Percentiles rank a stretch among this genome's conserved stretches.
Conservation (phyloP, 805 yeast genomes). For the Barnettozyma siamensis region DNA sequence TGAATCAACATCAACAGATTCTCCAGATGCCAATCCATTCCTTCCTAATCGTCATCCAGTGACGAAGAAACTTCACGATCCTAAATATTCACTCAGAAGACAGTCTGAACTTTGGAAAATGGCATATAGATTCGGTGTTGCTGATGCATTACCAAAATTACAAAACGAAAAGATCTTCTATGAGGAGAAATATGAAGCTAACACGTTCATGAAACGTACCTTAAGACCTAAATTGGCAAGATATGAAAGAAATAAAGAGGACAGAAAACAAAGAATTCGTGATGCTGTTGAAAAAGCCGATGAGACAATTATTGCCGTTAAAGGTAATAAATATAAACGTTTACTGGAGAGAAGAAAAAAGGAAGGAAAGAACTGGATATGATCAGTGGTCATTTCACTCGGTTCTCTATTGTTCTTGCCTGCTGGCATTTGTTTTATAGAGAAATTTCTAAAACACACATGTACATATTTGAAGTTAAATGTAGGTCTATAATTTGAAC, state of each 20-base stretch:
- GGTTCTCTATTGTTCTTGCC: background rate
- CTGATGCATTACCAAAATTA: slow-evolving; percentile 63
- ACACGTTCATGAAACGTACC: slow-evolving; percentile 72
- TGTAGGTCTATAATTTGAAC: too few species aligned
- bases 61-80: slow-evolving; percentile 70
- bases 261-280: slow-evolving; percentile 52
- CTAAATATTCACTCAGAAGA: slow-evolving; percentile 74
- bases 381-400: background rate
- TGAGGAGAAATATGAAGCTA: slow-evolving; percentile 66
- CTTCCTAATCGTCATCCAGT: slow-evolving; percentile 78
- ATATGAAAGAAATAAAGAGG: slow-evolving; percentile 64
- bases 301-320: slow-evolving; percentile 50
- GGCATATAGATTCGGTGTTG: slow-evolving; percentile 76
- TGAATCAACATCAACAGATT: slow-evolving; percentile 58
- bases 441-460: too few species aligned
- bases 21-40: slow-evolving; percentile 79
- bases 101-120: slow-evolving; percentile 78
- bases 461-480: too few species aligned
- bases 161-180: slow-evolving; percentile 54
- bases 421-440: too few species aligned
- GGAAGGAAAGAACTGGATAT: slow-evolving; percentile 22
- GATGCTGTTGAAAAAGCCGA: slow-evolving; percentile 67
- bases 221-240: slow-evolving; percentile 72
- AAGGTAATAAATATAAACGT: slow-evolving; percentile 25
- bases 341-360: slow-evolving; percentile 21